Evolutionary conservation across 1,139 yeast genomes (phyloP).

Genomic region (Taphrina populina): DNA sequence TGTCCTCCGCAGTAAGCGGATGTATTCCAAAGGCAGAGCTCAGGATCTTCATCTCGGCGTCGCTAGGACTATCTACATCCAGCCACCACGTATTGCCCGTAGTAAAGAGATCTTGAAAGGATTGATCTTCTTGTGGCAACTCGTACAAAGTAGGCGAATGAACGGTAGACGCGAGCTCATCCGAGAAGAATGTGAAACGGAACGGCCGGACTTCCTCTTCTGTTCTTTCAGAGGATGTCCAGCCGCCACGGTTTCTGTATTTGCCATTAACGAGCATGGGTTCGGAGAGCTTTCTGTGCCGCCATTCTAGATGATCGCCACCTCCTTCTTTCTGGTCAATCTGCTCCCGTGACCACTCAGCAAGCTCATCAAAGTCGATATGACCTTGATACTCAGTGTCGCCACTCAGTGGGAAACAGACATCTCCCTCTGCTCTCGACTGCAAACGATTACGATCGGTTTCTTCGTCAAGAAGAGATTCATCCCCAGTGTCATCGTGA

Average conservation of each 20-base stretch:
- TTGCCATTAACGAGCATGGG: constrained; percentile 40
- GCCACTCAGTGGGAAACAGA: constrained; percentile 35
- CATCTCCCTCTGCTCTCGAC: constrained; percentile 35
- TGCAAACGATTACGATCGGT: constrained; percentile 12
- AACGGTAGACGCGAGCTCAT: constrained; percentile 80
- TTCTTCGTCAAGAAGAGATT: constrained; percentile 11
- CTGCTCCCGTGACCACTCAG: constrained; percentile 34
- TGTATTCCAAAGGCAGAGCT: constrained; percentile 92
- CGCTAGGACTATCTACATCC: constrained; percentile 89
- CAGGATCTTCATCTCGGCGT: constrained; percentile 90
- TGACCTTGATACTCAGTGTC: constrained; percentile 28
- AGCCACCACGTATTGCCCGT: constrained; percentile 57
- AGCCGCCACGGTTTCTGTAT: constrained; percentile 25
- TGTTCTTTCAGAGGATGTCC: constrained; percentile 35
- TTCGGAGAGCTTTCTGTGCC: constrained; percentile 33
- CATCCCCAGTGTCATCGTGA: constrained; percentile 13
- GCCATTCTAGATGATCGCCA: constrained; percentile 38
- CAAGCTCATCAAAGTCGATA: constrained; percentile 35
- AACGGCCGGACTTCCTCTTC: constrained; percentile 47
- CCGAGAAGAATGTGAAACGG: constrained; percentile 88
- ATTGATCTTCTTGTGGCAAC: constrained; percentile 49
- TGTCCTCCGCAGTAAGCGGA: constrained; percentile 94
- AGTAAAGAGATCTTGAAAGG: constrained; percentile 54
- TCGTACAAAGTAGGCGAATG: constrained; percentile 86
- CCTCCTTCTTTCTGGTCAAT: constrained; percentile 29